These are phyloP conservation scores for Botryotinia convoluta DNA, from an alignment of 2,329 filamentous ascomycete genomes.

Conservation along the genomic window DNA sequence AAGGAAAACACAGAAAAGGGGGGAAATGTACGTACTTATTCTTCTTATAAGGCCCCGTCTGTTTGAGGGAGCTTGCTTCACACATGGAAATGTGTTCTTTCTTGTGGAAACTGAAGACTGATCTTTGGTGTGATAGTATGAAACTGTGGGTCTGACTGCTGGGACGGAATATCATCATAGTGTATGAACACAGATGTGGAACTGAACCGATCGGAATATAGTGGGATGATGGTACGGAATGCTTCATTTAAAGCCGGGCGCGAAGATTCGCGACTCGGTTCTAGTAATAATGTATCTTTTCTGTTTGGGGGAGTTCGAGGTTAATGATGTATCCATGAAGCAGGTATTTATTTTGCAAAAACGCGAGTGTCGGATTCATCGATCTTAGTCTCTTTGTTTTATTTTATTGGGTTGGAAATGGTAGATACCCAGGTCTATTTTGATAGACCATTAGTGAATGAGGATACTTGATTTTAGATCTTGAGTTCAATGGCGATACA, in stretches of 20 bases:
- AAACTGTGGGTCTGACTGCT: neutral
- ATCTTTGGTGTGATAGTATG: neutral
- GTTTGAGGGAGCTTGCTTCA: too few species aligned
- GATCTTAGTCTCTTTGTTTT: neutral
- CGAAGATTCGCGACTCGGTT: neutral
- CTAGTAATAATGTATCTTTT: neutral
- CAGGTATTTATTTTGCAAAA: neutral
- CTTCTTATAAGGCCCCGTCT: too few species aligned
- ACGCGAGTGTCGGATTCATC: neutral
- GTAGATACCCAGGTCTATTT: neutral
- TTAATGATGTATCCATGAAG: neutral
- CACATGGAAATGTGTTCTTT: too few species aligned
- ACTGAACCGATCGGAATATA: neutral
- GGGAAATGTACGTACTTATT: too few species aligned
- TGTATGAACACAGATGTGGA: neutral
- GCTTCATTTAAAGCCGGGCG: neutral
- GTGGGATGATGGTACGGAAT: neutral
- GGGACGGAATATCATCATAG: neutral
- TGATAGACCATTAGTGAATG: neutral
- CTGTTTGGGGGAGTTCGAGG: neutral
- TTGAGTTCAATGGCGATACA: neutral
- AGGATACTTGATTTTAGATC: neutral
- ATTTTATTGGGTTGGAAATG: neutral
- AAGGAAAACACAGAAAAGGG: too few species aligned
- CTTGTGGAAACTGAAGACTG: too few species aligned